A percentile compares a stretch with the other conserved stretches of the same genome.
phyloP scores from a whole-genome alignment of 176 grass and related monocot species.

The Thinopyrum elongatum region DNA sequence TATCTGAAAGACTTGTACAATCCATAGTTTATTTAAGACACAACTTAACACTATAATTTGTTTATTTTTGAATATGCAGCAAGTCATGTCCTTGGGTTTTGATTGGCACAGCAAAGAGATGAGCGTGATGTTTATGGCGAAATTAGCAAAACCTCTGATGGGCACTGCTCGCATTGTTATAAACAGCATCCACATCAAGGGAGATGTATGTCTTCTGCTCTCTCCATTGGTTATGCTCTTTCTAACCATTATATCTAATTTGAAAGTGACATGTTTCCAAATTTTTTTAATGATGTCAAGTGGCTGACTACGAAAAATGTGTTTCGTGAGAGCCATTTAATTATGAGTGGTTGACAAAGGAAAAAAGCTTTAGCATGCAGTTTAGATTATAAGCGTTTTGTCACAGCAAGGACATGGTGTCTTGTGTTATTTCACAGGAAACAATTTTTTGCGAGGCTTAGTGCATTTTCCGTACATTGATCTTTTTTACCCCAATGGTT shows the following conservation, averaged over 20 bases:
- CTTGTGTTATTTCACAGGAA: not conserved
- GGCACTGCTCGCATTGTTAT: slow-evolving; percentile 85
- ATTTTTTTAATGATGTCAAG: not conserved
- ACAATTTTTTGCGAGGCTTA: not conserved
- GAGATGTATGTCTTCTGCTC: slow-evolving; percentile 68
- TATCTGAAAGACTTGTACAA: not conserved
- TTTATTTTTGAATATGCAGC: slow-evolving; percentile 47
- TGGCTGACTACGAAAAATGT: not conserved
- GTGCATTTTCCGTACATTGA: not conserved
- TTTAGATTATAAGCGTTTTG: not conserved
- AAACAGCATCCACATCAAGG: slow-evolving; percentile 92
- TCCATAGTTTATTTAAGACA: slow-evolving; percentile 6
- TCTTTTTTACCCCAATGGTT: not conserved
- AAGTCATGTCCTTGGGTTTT: slow-evolving; percentile 86
- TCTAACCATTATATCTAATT: slow-evolving; percentile 14
- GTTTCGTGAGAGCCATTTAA: not conserved
- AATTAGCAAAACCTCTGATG: slow-evolving; percentile 70
- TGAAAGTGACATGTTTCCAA: not conserved
- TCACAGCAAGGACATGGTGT: not conserved
- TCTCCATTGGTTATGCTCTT: slow-evolving; percentile 25
- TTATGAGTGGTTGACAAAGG: not conserved
- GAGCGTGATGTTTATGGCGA: slow-evolving; percentile 88
- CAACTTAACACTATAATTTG: not conserved
- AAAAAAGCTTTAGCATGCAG: slow-evolving; percentile 18
- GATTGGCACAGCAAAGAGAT: slow-evolving; percentile 92